A percentile compares a stretch with the other conserved stretches of the same genome.
Evolutionary conservation across 2,329 filamentous ascomycete genomes (phyloP).

Genomic region (Bipolaris gigantea): DNA sequence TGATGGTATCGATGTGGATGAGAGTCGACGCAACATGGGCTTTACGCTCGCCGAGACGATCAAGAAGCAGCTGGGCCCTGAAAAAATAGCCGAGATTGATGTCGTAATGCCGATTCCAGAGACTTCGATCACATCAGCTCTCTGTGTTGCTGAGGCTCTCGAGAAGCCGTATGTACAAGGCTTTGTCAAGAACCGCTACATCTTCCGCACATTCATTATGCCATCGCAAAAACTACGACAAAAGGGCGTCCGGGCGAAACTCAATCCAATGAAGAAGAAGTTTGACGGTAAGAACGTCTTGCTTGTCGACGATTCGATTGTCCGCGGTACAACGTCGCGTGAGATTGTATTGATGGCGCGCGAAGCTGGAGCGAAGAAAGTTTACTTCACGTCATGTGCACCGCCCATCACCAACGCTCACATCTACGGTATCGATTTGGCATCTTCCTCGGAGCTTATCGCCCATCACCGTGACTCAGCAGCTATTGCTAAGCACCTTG

Average conservation of each 20-base stretch:
- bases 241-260: slow-evolving; percentile 85
- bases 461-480: slow-evolving; percentile 66
- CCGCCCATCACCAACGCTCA: slow-evolving; percentile 76
- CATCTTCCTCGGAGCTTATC: slow-evolving; percentile 70
- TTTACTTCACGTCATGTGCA: slow-evolving; percentile 80
- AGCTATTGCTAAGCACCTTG: slow-evolving; percentile 68
- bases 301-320: slow-evolving; percentile 87
- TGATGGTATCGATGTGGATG: slow-evolving; percentile 85
- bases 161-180: slow-evolving; percentile 77
- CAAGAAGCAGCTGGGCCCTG: slow-evolving; percentile 65
- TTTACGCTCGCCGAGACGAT: slow-evolving; percentile 76
- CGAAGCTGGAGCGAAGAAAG: slow-evolving; percentile 78
- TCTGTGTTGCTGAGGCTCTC: slow-evolving; percentile 72
- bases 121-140: slow-evolving; percentile 80
- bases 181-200: slow-evolving; percentile 88
- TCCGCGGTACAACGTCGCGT: slow-evolving; percentile 78
- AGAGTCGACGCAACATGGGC: slow-evolving; percentile 85
- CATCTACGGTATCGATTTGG: slow-evolving; percentile 64
- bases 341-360: slow-evolving; percentile 83
- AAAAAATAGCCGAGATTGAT: slow-evolving; percentile 76
- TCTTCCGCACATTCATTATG: slow-evolving; percentile 87
- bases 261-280: slow-evolving; percentile 83
- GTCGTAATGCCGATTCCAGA: slow-evolving; percentile 82
- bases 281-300: slow-evolving; percentile 80
- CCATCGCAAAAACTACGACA: slow-evolving; percentile 78